Percentiles rank a stretch among this genome's conserved stretches.
phyloP scores from a whole-genome alignment of 495 filamentous ascomycete species.

The Penicillium soppii region DNA sequence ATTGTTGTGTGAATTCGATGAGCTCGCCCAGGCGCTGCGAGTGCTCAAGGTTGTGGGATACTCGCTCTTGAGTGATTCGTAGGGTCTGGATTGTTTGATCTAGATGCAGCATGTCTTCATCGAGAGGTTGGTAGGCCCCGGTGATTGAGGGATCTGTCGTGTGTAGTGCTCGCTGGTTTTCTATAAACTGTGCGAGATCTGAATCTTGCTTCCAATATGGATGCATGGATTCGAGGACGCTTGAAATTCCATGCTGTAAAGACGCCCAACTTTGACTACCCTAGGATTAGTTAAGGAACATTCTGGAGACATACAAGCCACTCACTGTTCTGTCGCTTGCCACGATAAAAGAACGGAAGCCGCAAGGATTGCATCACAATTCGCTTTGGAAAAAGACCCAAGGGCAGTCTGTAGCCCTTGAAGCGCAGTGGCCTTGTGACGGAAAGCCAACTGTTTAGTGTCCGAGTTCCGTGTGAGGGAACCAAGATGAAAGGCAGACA shows the following conservation, averaged over 20 bases:
- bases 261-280: constrained; percentile 86
- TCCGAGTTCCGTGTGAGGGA: constrained; percentile 80
- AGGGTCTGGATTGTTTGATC: constrained; percentile 54
- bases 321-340: constrained; percentile 96
- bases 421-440: constrained; percentile 80
- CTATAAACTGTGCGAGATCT: constrained; percentile 79
- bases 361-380: constrained; percentile 88
- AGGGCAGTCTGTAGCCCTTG: constrained; percentile 88
- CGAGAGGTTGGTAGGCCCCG: constrained; percentile 41
- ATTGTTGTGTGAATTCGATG: constrained; percentile 74
- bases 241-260: constrained; percentile 86
- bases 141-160: constrained; percentile 53
- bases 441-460: constrained; percentile 80
- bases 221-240: constrained; percentile 88
- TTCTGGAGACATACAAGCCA: constrained; percentile 31
- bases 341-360: constrained; percentile 91
- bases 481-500: constrained; percentile 88
- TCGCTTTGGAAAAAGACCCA: constrained; percentile 77
- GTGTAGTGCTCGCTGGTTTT: constrained; percentile 55
- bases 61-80: constrained; percentile 65
- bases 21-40: constrained; percentile 74
- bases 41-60: constrained; percentile 73
- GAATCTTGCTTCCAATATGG: constrained; percentile 84
- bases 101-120: constrained; percentile 69
- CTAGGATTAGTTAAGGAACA: constrained; percentile 29